These are phyloP conservation scores for Globisporangium takayamanum DNA, from an alignment of 352 stramenopile species.

Conservation along the genomic window DNA sequence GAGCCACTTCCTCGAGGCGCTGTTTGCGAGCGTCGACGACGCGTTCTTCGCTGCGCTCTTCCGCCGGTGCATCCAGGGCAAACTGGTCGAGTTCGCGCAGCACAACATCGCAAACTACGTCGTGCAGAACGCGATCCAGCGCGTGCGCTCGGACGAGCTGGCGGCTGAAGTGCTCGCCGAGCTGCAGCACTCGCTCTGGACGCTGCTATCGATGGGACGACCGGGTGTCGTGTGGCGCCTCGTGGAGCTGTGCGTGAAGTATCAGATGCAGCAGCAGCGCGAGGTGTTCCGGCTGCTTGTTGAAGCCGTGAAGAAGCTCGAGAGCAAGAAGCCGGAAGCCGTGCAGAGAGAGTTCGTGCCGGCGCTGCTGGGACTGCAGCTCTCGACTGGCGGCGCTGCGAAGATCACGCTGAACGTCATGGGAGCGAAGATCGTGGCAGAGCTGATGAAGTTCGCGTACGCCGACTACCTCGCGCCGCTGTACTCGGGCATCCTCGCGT, in stretches of 20 bases:
- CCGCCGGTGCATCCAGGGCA: constrained; percentile 46
- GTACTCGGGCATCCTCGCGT: constrained; percentile 52
- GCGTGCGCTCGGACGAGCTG: constrained; percentile 33
- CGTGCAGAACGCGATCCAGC: constrained; percentile 65
- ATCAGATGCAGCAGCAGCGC: constrained; percentile 35
- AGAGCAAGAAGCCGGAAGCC: constrained; percentile 72
- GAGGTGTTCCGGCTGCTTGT: constrained; percentile 47
- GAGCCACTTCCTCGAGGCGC: constrained; percentile 67
- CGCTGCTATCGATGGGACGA: constrained; percentile 59
- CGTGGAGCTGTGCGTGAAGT: constrained; percentile 65
- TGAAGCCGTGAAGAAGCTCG: constrained; percentile 63
- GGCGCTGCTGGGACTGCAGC: constrained; percentile 54
- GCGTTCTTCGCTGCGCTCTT: constrained; percentile 66
- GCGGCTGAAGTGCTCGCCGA: constrained; percentile 51
- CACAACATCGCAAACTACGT: constrained; percentile 81
- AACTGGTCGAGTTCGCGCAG: constrained; percentile 63
- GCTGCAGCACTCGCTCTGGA: constrained; percentile 56
- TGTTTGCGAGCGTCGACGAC: constrained; percentile 53
- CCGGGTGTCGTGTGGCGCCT: constrained; percentile 74
- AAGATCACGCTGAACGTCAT: constrained; percentile 76
- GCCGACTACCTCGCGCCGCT: constrained; percentile 38
- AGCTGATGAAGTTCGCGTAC: constrained; percentile 60
- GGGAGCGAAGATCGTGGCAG: constrained; percentile 66
- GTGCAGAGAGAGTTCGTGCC: constrained; percentile 59
- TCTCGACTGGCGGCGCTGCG: constrained; percentile 42